Percentiles rank a stretch among this genome's conserved stretches.
phyloP scores from a whole-genome alignment of 163 green algal genomes.

The Prototheca stagnorum region DNA sequence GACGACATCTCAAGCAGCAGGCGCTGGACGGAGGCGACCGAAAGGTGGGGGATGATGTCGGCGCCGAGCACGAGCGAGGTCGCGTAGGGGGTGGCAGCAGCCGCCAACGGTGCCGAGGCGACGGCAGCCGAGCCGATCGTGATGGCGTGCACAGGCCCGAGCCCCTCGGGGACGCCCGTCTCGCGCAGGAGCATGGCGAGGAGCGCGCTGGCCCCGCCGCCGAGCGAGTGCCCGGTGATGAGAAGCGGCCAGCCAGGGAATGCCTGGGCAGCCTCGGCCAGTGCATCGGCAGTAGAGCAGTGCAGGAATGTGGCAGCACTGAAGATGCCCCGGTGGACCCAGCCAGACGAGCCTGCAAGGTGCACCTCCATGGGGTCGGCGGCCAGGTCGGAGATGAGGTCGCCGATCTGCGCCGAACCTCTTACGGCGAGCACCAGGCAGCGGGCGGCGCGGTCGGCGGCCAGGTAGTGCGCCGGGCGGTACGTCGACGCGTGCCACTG shows the following conservation, averaged over 20 bases:
- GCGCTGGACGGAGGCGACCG: constrained; percentile 40
- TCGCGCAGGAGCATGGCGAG: constrained; percentile 47
- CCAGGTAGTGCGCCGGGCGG: constrained; percentile 64
- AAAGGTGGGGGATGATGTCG: constrained; percentile 43
- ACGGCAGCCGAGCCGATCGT: constrained; percentile 39
- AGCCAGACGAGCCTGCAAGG: constrained; percentile 25
- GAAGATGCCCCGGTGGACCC: constrained; percentile 48
- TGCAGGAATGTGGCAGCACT: constrained; percentile 59
- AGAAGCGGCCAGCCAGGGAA: constrained; percentile 69
- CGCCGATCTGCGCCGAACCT: constrained; percentile 53
- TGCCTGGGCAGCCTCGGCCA: constrained; percentile 27
- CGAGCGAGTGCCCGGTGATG: constrained; percentile 41
- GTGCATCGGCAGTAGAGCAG: constrained; percentile 38
- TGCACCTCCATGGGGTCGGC: constrained; percentile 39
- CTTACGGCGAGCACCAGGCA: constrained; percentile 36
- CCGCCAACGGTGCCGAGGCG: constrained; percentile 27
- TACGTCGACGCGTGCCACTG: constrained; percentile 17
- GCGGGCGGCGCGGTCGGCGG: constrained; percentile 36
- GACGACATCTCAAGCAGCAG: constrained; percentile 41
- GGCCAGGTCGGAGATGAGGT: constrained; percentile 60
- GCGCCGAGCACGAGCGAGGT: constrained; percentile 29
- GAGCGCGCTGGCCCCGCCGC: constrained; percentile 47
- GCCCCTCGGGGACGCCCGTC: constrained; percentile 7
- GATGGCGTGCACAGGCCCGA: constrained; percentile 17
- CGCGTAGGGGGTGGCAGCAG: constrained; percentile 12